These are phyloP conservation scores for Physocladia obscura DNA, from an alignment of 192 early-diverging fungal genomes.

Conservation along the genomic window DNA sequence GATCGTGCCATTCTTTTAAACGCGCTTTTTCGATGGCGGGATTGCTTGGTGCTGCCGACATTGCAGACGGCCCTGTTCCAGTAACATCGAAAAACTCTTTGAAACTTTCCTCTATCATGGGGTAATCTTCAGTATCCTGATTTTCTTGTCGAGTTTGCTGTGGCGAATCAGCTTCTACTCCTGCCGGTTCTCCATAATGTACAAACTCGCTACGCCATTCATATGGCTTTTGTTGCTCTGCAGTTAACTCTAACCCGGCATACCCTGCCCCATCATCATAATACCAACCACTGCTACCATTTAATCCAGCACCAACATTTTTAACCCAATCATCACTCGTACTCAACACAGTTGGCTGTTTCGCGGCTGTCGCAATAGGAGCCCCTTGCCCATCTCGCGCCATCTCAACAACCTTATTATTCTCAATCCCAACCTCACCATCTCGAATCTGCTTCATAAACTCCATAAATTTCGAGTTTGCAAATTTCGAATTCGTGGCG, in stretches of 20 bases:
- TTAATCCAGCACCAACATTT: constrained; percentile 41
- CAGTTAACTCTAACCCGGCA: constrained; percentile 55
- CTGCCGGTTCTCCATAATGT: background rate
- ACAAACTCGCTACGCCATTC: constrained; percentile 35
- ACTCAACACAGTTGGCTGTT: constrained; percentile 33
- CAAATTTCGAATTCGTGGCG: constrained; percentile 87
- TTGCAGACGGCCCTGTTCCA: constrained; percentile 11
- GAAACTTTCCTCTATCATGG: constrained; percentile 27
- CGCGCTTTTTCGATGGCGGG: background rate
- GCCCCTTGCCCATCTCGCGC: background rate
- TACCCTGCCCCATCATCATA: constrained; percentile 61
- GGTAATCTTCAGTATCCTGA: constrained; percentile 1
- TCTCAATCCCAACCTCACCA: constrained; percentile 81
- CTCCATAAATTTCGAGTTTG: constrained; percentile 83
- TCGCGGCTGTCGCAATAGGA: constrained; percentile 23
- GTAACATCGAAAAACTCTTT: constrained; percentile 14
- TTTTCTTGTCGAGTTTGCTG: background rate
- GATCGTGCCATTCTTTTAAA: constrained; percentile 28
- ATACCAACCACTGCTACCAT: constrained; percentile 56
- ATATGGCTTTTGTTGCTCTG: constrained; percentile 19
- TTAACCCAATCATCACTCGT: constrained; percentile 44
- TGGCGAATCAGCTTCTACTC: background rate
- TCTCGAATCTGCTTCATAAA: constrained; percentile 93
- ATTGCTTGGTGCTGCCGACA: background rate
- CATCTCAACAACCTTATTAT: constrained; percentile 79